These are phyloP conservation scores for Coelastrella sp. DNA, from an alignment of 139 green algal genomes.

Conservation along the genomic window DNA sequence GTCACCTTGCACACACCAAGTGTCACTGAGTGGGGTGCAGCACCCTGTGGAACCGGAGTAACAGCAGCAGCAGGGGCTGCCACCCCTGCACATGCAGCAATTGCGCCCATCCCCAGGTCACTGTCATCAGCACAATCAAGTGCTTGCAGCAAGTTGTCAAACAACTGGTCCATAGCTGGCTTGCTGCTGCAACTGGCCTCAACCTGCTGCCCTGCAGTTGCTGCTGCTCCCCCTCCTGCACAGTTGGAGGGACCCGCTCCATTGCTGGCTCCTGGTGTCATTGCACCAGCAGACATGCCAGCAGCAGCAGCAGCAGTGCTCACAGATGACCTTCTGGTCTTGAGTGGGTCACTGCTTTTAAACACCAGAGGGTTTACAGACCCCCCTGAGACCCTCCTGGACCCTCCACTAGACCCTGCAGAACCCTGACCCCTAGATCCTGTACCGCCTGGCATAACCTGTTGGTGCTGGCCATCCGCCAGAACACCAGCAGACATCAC, in stretches of 20 bases:
- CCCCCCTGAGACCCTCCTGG: background rate
- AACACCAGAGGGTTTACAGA: slow-evolving; percentile 7
- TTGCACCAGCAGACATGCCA: too few relatives aligned
- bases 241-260: too few relatives aligned
- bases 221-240: background rate
- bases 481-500: background rate
- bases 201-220: background rate
- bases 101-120: background rate
- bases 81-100: background rate
- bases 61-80: background rate
- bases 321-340: background rate
- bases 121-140: slow-evolving; percentile 17
- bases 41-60: background rate
- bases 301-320: background rate
- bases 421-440: background rate
- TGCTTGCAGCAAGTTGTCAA: background rate
- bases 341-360: background rate
- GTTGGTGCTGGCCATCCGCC: background rate
- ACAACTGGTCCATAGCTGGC: slow-evolving; percentile 1
- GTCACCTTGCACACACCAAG: too few relatives aligned
- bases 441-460: background rate
- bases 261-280: background rate
- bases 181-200: background rate
- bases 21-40: too few relatives aligned
- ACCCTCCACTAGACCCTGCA: background rate